Evolutionary conservation across 1,139 yeast genomes (phyloP), one percentile per base, ranked within the genome.

Genomic region (Diutina mesorugosa): DNA sequence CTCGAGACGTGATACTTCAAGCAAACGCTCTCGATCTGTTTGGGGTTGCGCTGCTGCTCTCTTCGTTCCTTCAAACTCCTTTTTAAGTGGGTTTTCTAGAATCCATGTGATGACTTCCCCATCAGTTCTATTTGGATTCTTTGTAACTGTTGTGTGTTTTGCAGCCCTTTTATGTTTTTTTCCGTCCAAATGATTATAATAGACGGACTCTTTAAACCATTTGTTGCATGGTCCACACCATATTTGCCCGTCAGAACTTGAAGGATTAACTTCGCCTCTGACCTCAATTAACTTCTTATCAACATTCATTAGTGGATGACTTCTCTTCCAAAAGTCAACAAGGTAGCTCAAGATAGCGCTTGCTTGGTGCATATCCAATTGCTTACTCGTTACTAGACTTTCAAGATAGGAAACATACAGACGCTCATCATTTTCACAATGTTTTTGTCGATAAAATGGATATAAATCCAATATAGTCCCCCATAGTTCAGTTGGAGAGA

Each of bases 181-280:
- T 1, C 97, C 96, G 1, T 65, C 62, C 41, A 90, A 67, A 72
- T 93, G 98, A 2, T 80, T 84, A 9, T 77, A 70, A 65, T 75
- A 90, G 0, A 89, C 95, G 0, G 90, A 71, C 45, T 72, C 72
- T 57, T 85, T 86, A 12, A 90, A 90, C 45, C 66, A 58, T 64
- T 83, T 87, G 47, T 79, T 75, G 66, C 98, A 93, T 0, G 80
- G 78, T 6, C 69, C 62, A 65, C 98, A 93, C 63, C 69, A 85
- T 0, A 38, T 50, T 16, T 50, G 41, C 9, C 32, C 28, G 3
- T 21, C 26, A 1, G 10, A 29, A 6, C 21, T 14, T 6, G 21
- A 14, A 28, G 21, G n/a, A 6, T 28, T 4, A 8, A 12, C 45
- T 12, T 12, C 21, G n/a, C n/a, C 14, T 5, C 14, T 35, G 29